phyloP scores from a whole-genome alignment of 768 basidiomycete genomes.

The Boletus subparvulus region DNA sequence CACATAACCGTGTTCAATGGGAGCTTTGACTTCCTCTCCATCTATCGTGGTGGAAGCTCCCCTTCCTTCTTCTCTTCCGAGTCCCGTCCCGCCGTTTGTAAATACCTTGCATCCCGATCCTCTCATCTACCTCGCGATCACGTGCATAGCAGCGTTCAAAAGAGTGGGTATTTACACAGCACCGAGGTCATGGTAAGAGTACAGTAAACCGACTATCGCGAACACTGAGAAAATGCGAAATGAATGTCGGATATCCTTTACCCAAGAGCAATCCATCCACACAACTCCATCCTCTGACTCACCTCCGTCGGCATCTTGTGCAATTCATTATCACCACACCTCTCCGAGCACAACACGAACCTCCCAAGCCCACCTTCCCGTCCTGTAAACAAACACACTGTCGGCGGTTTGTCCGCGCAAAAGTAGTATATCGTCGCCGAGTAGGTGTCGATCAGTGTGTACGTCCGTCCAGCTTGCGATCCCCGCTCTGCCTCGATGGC shows the following conservation, averaged over 20 bases:
- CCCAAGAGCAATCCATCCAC: too few species aligned
- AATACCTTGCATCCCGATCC: too few species aligned
- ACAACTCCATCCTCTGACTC: neutral
- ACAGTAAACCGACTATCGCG: too few species aligned
- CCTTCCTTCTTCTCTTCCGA: too few species aligned
- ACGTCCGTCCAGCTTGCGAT: neutral
- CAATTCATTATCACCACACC: slow-evolving; percentile 12
- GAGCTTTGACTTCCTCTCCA: neutral
- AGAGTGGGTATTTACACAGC: too few species aligned
- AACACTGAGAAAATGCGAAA: too few species aligned
- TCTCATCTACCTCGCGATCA: too few species aligned
- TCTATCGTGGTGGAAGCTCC: neutral
- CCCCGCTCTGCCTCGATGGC: neutral
- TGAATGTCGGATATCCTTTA: too few species aligned
- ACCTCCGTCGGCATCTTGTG: slow-evolving; percentile 20
- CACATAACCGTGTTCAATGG: neutral
- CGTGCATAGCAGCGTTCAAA: too few species aligned
- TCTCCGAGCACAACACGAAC: slow-evolving; percentile 26
- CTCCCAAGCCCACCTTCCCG: slow-evolving; percentile 22
- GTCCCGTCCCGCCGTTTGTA: too few species aligned
- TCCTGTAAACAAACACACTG: slow-evolving; percentile 22
- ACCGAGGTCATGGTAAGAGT: too few species aligned
- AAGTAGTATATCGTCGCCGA: slow-evolving; percentile 21
- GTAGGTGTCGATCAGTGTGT: slow-evolving; percentile 18
- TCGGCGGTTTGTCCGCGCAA: slow-evolving; percentile 14